phyloP scores from a whole-genome alignment of 345 rosid genomes.

The Microthlaspi erraticum region DNA sequence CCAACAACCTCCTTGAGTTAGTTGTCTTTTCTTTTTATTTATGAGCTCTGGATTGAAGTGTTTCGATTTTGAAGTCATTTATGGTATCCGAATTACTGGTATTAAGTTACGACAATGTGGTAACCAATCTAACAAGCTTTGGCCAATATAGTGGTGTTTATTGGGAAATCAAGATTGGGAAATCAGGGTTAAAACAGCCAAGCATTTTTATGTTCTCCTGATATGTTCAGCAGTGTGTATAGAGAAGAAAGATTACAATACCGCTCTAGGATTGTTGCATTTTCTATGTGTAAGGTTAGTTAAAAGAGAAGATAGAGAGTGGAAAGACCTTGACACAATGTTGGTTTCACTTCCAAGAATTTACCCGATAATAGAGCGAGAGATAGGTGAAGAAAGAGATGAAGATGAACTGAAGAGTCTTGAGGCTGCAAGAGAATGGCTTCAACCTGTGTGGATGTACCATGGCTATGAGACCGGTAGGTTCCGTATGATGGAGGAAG shows the following conservation, averaged over 20 bases:
- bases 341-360: slow-evolving; percentile 62
- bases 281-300: slow-evolving; percentile 66
- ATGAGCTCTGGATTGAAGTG: too few species aligned
- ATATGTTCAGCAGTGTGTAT: slow-evolving; percentile 56
- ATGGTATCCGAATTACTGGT: too few species aligned
- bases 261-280: slow-evolving; percentile 62
- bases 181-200: too few species aligned
- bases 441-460: slow-evolving; percentile 85
- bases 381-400: slow-evolving; percentile 55
- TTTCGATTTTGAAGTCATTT: too few species aligned
- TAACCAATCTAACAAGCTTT: too few species aligned
- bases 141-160: too few species aligned
- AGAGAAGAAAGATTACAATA: slow-evolving; percentile 60
- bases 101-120: too few species aligned
- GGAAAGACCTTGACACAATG: slow-evolving; percentile 79
- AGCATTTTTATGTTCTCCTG: slow-evolving; percentile 56
- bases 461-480: slow-evolving; percentile 81
- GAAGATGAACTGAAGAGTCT: slow-evolving; percentile 52
- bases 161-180: too few species aligned
- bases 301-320: slow-evolving; percentile 59
- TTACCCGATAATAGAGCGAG: slow-evolving; percentile 65
- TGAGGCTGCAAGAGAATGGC: slow-evolving; percentile 56
- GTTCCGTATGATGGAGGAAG: slow-evolving; percentile 57
- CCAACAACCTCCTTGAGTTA: too few species aligned
- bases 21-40: too few species aligned